phyloP scores from a whole-genome alignment of 2,329 filamentous ascomycete genomes.

The Hypomyces rosellus region DNA sequence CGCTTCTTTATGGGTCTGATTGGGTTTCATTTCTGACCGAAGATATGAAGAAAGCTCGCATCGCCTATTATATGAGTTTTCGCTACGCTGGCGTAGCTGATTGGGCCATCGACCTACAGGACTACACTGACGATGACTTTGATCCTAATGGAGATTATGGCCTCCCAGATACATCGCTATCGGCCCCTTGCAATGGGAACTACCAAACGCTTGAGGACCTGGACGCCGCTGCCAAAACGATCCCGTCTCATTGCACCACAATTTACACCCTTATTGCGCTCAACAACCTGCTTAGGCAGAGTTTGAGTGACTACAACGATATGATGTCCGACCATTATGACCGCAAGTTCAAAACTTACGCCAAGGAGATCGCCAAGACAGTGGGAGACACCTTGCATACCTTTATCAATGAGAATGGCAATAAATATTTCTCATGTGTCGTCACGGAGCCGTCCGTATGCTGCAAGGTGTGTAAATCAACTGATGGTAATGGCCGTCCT shows the following conservation, averaged over 20 bases:
- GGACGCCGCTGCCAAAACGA: background rate
- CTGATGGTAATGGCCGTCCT: background rate
- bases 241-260: background rate
- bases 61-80: too few relatives aligned
- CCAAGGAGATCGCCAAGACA: background rate
- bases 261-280: conserved; percentile 1
- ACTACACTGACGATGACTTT: too few relatives aligned
- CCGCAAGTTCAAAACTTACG: conserved; percentile 11
- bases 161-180: too few relatives aligned
- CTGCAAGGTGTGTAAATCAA: background rate
- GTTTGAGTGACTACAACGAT: conserved; percentile 2
- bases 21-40: too few relatives aligned
- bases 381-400: background rate
- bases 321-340: conserved; percentile 13
- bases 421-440: background rate
- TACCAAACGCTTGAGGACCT: background rate
- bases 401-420: background rate
- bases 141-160: too few relatives aligned
- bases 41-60: too few relatives aligned
- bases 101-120: too few relatives aligned
- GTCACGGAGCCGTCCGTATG: background rate
- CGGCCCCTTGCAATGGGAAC: background rate
- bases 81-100: too few relatives aligned
- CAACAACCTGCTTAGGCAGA: background rate
- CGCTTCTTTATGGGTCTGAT: too few relatives aligned